Evolutionary conservation across 495 filamentous ascomycete species (phyloP).

Genomic region (Tuber calosporum): DNA sequence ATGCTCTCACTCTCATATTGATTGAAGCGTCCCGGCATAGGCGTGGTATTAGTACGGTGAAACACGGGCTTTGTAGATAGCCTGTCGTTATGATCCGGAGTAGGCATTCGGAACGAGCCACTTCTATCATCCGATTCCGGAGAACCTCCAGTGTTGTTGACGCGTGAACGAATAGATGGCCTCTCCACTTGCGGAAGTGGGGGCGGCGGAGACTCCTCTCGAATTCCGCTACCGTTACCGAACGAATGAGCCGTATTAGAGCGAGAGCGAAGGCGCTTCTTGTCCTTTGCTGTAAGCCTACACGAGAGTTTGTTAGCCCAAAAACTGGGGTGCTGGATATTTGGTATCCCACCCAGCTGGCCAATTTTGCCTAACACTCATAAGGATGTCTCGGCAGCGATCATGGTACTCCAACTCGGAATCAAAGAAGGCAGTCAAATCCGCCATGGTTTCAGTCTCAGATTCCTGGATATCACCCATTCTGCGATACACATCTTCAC

Average conservation of each 20-base stretch:
- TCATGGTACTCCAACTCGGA: constrained; percentile 89
- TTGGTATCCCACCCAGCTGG: constrained; percentile 51
- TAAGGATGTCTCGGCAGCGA: constrained; percentile 67
- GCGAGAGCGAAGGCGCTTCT: constrained; percentile 49
- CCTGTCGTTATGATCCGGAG: constrained; percentile 28
- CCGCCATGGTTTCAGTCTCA: constrained; percentile 73
- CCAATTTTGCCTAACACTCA: constrained; percentile 63
- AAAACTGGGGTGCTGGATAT: background rate
- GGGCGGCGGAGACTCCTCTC: constrained; percentile 53
- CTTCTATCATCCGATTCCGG: constrained; percentile 24
- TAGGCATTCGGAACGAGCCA: constrained; percentile 34
- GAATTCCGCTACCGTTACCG: constrained; percentile 52
- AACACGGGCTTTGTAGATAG: constrained; percentile 31
- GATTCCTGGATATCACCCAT: constrained; percentile 97
- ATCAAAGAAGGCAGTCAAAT: constrained; percentile 75
- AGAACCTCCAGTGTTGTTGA: constrained; percentile 28
- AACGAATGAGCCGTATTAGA: constrained; percentile 59
- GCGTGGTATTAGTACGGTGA: constrained; percentile 34
- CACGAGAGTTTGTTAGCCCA: constrained; percentile 9
- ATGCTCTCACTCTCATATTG: constrained; percentile 31
- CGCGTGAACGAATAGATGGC: constrained; percentile 37
- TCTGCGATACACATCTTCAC: constrained; percentile 80
- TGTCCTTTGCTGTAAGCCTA: constrained; percentile 40
- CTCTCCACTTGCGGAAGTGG: constrained; percentile 43
- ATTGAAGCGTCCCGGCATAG: constrained; percentile 31